Conservation (phyloP, 768 basidiomycete species). For the Macrolepiota albuminosa region DNA sequence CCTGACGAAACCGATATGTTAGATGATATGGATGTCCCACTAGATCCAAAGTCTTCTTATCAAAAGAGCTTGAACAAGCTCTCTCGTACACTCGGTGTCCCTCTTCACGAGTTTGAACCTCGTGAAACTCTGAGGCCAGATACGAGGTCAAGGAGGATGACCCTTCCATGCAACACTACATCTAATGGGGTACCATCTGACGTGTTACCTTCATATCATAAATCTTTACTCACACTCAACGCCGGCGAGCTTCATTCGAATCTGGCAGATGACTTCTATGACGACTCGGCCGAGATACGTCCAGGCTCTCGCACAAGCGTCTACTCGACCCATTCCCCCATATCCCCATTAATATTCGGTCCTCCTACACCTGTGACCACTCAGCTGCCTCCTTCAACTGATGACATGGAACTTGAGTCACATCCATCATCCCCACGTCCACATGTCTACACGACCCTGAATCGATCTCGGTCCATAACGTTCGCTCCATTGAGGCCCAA, state of each 20-base stretch:
- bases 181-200: neutral
- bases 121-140: neutral
- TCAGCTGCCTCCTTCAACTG: conserved; percentile 1
- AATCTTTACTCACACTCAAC: conserved; percentile 11
- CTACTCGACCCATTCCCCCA: conserved; percentile 15
- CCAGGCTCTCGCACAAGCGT: conserved; percentile 8
- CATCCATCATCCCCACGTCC: conserved; percentile 5
- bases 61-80: conserved; percentile 21
- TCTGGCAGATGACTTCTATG: conserved; percentile 19
- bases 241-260: conserved; percentile 20
- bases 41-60: neutral
- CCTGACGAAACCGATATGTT: conserved; percentile 7
- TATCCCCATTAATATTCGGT: conserved; percentile 27
- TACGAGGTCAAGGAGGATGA: conserved; percentile 1
- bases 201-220: conserved; percentile 1
- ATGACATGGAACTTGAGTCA: conserved; percentile 14
- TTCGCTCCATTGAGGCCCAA: conserved; percentile 14
- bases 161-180: conserved; percentile 7
- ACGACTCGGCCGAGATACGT: conserved; percentile 16
- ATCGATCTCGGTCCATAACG: conserved; percentile 15
- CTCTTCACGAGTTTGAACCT: conserved; percentile 12
- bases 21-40: conserved; percentile 7
- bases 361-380: conserved; percentile 20
- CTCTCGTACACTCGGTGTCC: conserved; percentile 23
- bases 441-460: conserved; percentile 16